Percentiles rank a stretch among this genome's conserved stretches.
Conservation (phyloP, 495 filamentous ascomycete species). For the Lophium mytilinum region DNA sequence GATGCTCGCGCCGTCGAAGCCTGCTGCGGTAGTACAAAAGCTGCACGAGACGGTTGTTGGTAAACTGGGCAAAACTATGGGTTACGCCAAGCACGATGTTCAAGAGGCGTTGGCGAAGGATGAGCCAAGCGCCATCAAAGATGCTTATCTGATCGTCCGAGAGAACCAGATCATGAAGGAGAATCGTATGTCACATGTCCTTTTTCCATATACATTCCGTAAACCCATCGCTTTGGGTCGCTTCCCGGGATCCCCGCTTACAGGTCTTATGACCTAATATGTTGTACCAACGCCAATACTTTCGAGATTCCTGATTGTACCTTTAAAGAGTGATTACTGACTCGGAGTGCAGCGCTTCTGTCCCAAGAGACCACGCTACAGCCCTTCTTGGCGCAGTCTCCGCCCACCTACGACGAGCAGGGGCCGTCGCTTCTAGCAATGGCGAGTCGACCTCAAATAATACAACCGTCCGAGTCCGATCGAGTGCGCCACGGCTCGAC, state of each 20-base stretch:
- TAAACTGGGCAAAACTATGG: conserved; percentile 96
- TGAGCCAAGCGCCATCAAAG: conserved; percentile 95
- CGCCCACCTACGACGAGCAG: conserved; percentile 36
- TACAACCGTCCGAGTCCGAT: conserved; percentile 12
- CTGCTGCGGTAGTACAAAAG: conserved; percentile 70
- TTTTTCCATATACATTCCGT: conserved; percentile 10
- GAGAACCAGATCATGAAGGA: conserved; percentile 97
- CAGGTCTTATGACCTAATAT: conserved; percentile 8
- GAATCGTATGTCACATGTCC: conserved; percentile 58
- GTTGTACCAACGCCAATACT: conserved; percentile 10
- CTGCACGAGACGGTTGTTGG: conserved; percentile 85
- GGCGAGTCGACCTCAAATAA: conserved; percentile 4
- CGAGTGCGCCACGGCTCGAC: conserved; percentile 30
- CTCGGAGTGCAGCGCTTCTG: conserved; percentile 36
- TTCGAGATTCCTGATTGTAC: neutral
- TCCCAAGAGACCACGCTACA: conserved; percentile 39
- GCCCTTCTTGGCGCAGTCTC: conserved; percentile 45
- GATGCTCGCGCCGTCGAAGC: conserved; percentile 68
- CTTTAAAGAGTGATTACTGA: conserved; percentile 1
- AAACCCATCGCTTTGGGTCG: conserved; percentile 12
- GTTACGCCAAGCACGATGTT: conserved; percentile 89
- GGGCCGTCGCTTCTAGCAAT: conserved; percentile 5
- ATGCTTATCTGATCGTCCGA: conserved; percentile 94
- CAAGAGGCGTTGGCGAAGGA: conserved; percentile 84
- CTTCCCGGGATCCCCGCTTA: conserved; percentile 18